Base-by-base conservation (phyloP, 2,329 filamentous ascomycete genomes). In the Ceratocystis cubensis region DNA sequence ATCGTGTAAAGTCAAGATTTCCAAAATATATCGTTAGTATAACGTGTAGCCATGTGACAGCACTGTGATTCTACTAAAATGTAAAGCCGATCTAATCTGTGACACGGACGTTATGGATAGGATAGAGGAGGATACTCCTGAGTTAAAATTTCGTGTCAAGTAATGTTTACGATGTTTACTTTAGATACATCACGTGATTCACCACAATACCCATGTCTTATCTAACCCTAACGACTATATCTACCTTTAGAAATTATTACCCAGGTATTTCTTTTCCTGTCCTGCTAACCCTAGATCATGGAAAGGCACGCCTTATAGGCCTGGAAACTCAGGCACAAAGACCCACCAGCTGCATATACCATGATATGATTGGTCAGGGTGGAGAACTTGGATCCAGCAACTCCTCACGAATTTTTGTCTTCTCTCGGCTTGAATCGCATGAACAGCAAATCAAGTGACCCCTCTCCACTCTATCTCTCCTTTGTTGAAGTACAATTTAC, bases 1-100 rank as follows among this genome's bases (percentile, higher is more conserved):
- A 91, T 91, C 3, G 10, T 15, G 37, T 41, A 13, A 41, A 41
- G 10, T 41, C 3, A 15, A 15, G 10, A 15, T 33, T 33, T 33
- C 6, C 30, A 41, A 13, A 15, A 4, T 15, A 41, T 15, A 15
- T 41, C 3, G 37, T 41, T 15, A 41, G 37, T 41, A 41, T 41
- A 41, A 4, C 37, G 37, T 41, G 37, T 41, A 15, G 10, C 10
- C 37, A 41, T 41, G 37, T 8, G 13, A 41, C 13, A 15, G 10
- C 37, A 41, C 8, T 41, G 37, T 41, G 37, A 41, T 1, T 15
- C 10, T 41, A 41, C 37, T 41, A 41, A 15, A 41, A 13, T 10
- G 13, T 15, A 13, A 41, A 4, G 37, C 37, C 10, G 13, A 41
- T 41, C 13, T 41, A 4, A 10, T 41, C 13, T 15, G 13, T 41